A percentile compares a stretch with the other conserved stretches of the same genome.
phyloP scores from a whole-genome alignment of 2,329 filamentous ascomycete genomes.

The Phoma sp. region DNA sequence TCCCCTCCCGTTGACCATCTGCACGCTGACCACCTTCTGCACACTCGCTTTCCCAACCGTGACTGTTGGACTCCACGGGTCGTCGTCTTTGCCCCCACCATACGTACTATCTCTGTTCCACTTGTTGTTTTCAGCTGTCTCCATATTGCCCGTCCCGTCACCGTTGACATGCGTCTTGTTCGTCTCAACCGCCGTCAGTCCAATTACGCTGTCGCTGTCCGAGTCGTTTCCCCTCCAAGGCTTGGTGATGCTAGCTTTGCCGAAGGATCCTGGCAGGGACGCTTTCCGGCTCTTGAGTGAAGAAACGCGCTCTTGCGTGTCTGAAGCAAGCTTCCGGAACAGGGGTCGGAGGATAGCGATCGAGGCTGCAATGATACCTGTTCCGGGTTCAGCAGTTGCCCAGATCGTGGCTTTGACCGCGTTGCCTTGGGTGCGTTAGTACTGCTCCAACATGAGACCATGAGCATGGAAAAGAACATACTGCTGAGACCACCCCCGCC shows the following conservation, averaged over 20 bases:
- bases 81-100: conserved; percentile 17
- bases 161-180: conserved; percentile 6
- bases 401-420: conserved; percentile 52
- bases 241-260: conserved; percentile 6
- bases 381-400: conserved; percentile 58
- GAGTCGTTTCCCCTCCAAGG: conserved; percentile 1
- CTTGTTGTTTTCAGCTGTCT: neutral
- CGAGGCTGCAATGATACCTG: conserved; percentile 58
- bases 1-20: conserved; percentile 22
- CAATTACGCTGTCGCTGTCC: conserved; percentile 25
- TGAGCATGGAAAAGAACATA: conserved; percentile 6
- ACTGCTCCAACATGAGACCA: neutral
- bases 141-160: neutral
- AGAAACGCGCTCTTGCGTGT: conserved; percentile 28
- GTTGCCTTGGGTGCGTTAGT: conserved; percentile 27
- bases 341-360: conserved; percentile 56
- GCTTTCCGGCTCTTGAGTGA: conserved; percentile 19
- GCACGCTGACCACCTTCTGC: conserved; percentile 20
- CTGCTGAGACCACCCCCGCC: conserved; percentile 9
- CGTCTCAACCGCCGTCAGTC: conserved; percentile 21
- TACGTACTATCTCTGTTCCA: conserved; percentile 13
- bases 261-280: conserved; percentile 4
- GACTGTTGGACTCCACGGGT: conserved; percentile 30
- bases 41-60: conserved; percentile 24
- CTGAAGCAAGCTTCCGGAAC: conserved; percentile 39